Conservation (phyloP, 257 asterid genomes). For the Catharanthus roseus region DNA sequence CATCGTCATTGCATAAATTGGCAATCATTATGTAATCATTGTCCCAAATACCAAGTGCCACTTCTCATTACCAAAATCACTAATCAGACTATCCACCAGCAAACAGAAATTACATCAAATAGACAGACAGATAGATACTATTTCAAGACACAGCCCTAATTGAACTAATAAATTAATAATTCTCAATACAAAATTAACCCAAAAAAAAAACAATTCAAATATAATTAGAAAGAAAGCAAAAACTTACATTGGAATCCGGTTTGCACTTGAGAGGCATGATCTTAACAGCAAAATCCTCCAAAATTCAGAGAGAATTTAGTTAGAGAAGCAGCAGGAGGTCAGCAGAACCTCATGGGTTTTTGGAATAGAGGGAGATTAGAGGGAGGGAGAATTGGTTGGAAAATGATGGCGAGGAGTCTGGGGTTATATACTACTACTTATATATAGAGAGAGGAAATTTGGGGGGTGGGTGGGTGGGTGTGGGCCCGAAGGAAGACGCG, state of each 20-base stretch:
- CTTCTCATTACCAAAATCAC: background rate
- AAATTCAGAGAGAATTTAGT: background rate
- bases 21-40: background rate
- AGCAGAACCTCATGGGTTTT: background rate
- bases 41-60: background rate
- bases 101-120: background rate
- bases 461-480: too few relatives aligned
- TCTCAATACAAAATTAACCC: background rate
- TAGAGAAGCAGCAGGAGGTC: background rate
- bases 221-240: background rate
- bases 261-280: conserved; percentile 13
- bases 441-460: background rate
- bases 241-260: conserved; percentile 6
- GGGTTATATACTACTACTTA: too few relatives aligned
- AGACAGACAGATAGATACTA: background rate
- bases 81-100: background rate
- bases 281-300: background rate
- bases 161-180: background rate
- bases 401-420: background rate
- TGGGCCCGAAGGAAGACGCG: too few relatives aligned
- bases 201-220: too few relatives aligned
- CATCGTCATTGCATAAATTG: background rate
- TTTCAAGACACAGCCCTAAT: background rate
- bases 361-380: background rate
- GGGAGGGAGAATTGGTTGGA: background rate